These are phyloP conservation scores for Pyracantha coccinea DNA, from an alignment of 331 rosid genomes.

Conservation along the genomic window DNA sequence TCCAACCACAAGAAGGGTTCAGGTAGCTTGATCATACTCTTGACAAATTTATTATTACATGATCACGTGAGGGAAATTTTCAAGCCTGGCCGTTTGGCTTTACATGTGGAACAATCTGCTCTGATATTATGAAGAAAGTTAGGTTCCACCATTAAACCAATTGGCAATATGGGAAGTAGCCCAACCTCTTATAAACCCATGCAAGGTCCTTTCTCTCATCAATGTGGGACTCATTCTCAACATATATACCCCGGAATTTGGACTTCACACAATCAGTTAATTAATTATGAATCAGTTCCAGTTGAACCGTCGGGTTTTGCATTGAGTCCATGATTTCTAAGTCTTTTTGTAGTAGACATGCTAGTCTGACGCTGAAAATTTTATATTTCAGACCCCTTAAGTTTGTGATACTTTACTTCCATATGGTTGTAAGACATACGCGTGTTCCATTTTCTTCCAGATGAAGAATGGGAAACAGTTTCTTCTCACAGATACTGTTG, in stretches of 20 bases:
- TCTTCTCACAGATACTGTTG: conserved; percentile 93
- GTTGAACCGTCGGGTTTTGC: neutral
- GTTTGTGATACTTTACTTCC: conserved; percentile 12
- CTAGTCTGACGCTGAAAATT: neutral
- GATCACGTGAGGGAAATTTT: conserved; percentile 2
- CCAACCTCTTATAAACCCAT: too few relatives aligned
- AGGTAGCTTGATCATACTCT: conserved; percentile 45
- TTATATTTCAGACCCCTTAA: neutral
- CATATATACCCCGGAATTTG: too few relatives aligned
- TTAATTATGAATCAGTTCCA: neutral
- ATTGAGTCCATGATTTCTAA: neutral
- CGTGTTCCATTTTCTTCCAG: conserved; percentile 35
- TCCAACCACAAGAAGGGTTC: conserved; percentile 98
- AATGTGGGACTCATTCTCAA: too few relatives aligned
- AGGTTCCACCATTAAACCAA: too few relatives aligned
- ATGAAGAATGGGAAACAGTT: conserved; percentile 90
- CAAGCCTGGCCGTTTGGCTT: too few relatives aligned
- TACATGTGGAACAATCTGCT: too few relatives aligned
- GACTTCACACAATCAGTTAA: neutral
- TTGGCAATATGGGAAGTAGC: too few relatives aligned
- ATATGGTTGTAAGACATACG: conserved; percentile 11
- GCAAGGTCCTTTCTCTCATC: too few relatives aligned
- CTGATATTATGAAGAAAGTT: too few relatives aligned
- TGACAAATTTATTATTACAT: conserved; percentile 1
- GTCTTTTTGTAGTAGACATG: neutral